Percentiles rank a stretch among this genome's conserved stretches.
phyloP scores from a whole-genome alignment of 805 yeast genomes.

The Clavispora vitiphila region DNA sequence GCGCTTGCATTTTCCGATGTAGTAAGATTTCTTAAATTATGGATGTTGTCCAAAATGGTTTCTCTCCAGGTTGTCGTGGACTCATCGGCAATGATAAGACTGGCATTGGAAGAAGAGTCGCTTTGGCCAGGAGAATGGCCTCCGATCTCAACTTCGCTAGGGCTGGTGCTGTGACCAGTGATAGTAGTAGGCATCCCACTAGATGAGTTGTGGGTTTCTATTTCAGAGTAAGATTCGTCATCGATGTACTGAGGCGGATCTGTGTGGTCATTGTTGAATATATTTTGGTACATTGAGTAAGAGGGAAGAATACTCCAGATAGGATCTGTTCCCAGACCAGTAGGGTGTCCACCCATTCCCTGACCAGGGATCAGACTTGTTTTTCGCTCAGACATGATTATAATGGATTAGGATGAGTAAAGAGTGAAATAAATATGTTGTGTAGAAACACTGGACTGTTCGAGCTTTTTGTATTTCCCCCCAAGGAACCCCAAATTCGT shows the following conservation, averaged over 20 bases:
- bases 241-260: constrained; percentile 14
- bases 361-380: too few species aligned
- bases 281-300: constrained; percentile 28
- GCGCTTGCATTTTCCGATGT: constrained; percentile 23
- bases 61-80: constrained; percentile 29
- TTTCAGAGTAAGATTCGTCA: constrained; percentile 4
- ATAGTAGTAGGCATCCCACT: not conserved
- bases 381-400: too few species aligned
- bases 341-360: too few species aligned
- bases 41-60: constrained; percentile 35
- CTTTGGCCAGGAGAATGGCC: not conserved
- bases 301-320: constrained; percentile 38
- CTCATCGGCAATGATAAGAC: constrained; percentile 32
- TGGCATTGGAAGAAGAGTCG: not conserved
- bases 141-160: not conserved
- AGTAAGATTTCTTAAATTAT: constrained; percentile 28
- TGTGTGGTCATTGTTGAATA: constrained; percentile 7
- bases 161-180: not conserved
- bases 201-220: not conserved
- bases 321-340: constrained; percentile 18
- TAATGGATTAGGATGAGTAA: too few species aligned
- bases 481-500: too few species aligned
- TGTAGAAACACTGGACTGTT: too few species aligned
- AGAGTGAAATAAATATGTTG: too few species aligned
- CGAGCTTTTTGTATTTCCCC: not conserved